These are phyloP conservation scores for Fusarium euwallaceae DNA, from an alignment of 2,329 filamentous ascomycete species.

Conservation along the genomic window DNA sequence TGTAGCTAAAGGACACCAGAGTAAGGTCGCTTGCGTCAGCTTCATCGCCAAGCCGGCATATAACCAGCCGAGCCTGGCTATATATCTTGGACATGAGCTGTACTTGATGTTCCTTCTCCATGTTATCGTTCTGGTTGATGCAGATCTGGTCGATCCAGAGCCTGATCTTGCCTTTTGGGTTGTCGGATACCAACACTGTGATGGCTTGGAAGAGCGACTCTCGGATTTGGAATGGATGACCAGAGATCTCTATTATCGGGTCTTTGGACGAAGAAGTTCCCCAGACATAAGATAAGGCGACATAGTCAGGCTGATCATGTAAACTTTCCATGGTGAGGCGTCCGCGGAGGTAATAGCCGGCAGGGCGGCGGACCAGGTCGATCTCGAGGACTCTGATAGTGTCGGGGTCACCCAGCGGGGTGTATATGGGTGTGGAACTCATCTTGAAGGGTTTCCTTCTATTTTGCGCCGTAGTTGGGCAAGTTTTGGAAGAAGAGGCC, in stretches of 20 bases:
- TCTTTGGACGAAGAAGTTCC: not conserved
- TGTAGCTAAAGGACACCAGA: not conserved
- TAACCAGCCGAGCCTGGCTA: not conserved
- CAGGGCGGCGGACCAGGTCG: not conserved
- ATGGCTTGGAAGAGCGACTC: not conserved
- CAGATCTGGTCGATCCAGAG: not conserved
- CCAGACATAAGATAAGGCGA: not conserved
- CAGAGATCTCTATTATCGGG: not conserved
- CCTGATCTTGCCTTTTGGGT: not conserved
- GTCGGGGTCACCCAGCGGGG: not conserved
- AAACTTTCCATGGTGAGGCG: not conserved
- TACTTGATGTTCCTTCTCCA: not conserved
- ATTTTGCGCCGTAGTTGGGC: too few species aligned
- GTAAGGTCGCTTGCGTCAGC: not conserved
- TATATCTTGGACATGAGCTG: not conserved
- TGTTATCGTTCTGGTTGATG: not conserved
- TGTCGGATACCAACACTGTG: not conserved
- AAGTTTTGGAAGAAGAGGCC: not conserved
- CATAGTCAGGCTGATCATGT: not conserved
- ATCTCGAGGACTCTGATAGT: not conserved
- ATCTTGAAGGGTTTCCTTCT: not conserved
- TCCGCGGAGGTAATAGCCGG: not conserved
- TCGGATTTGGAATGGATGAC: not conserved
- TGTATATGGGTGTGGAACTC: not conserved
- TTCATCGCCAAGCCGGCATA: not conserved